Conservation (phyloP, 192 early-diverging fungal genomes). For the Dissophora globulifera region DNA sequence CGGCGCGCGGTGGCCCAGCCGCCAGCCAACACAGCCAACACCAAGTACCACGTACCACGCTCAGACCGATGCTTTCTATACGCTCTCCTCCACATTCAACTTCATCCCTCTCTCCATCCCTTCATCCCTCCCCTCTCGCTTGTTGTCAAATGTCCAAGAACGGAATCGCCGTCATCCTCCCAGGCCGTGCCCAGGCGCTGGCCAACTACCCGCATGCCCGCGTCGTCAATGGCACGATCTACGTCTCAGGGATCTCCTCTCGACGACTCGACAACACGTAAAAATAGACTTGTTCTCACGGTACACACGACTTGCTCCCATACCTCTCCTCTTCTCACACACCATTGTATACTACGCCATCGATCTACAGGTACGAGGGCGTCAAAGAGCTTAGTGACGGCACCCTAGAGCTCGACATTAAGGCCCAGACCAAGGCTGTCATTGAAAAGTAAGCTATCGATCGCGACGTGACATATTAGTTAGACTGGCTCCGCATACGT, state of each 20-base stretch:
- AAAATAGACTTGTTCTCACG: not conserved
- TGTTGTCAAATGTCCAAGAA: conserved; percentile 46
- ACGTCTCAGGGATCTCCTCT: conserved; percentile 69
- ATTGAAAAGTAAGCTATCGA: conserved; percentile 73
- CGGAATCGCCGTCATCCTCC: conserved; percentile 61
- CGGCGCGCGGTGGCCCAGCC: too few relatives aligned
- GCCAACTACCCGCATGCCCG: conserved; percentile 77
- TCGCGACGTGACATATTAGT: too few relatives aligned
- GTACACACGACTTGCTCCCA: not conserved
- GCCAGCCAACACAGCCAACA: too few relatives aligned
- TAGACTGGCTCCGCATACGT: too few relatives aligned
- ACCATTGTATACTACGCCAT: too few relatives aligned
- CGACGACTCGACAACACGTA: conserved; percentile 69
- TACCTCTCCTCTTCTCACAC: too few relatives aligned
- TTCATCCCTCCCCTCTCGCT: not conserved
- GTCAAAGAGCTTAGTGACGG: conserved; percentile 65
- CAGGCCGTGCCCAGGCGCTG: conserved; percentile 62
- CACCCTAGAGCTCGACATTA: conserved; percentile 66
- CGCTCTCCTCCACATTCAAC: too few relatives aligned
- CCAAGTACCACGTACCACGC: too few relatives aligned
- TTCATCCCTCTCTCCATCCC: not conserved
- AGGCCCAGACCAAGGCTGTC: conserved; percentile 70
- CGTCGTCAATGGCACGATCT: conserved; percentile 64
- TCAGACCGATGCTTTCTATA: too few relatives aligned
- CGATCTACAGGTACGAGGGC: conserved; percentile 55